Conservation (phyloP, 192 early-diverging fungal genomes). For the Coemansia sp. region DNA sequence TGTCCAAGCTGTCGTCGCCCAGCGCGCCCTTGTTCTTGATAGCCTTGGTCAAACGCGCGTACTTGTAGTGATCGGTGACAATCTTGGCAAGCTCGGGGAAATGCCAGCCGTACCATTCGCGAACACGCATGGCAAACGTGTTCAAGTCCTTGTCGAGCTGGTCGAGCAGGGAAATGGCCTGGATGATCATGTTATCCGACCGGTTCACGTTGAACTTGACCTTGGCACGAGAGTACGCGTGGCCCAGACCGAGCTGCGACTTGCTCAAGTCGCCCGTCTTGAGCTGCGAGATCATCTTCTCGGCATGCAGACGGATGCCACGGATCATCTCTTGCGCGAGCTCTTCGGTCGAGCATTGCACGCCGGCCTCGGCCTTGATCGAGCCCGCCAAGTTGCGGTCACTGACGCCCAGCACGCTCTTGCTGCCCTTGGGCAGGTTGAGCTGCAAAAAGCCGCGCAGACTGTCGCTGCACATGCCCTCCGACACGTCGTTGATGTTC, state of each 20-base stretch:
- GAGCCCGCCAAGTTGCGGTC: slow-evolving; percentile 81
- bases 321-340: slow-evolving; percentile 87
- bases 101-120: slow-evolving; percentile 99
- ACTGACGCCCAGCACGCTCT: slow-evolving; percentile 79
- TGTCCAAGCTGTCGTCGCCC: slow-evolving; percentile 71
- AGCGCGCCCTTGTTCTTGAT: slow-evolving; percentile 91
- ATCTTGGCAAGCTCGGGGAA: slow-evolving; percentile 99
- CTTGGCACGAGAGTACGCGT: slow-evolving; percentile 98
- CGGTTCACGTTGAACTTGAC: slow-evolving; percentile 99
- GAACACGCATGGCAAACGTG: slow-evolving; percentile 94
- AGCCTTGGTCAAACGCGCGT: slow-evolving; percentile 89
- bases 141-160: slow-evolving; percentile 99
- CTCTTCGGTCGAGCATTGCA: slow-evolving; percentile 79
- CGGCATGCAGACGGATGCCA: slow-evolving; percentile 88
- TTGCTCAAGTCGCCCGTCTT: slow-evolving; percentile 96
- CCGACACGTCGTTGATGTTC: slow-evolving; percentile 97
- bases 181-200: slow-evolving; percentile 99
- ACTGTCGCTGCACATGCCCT: slow-evolving; percentile 87
- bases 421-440: slow-evolving; percentile 81
- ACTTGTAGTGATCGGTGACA: slow-evolving; percentile 92
- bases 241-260: slow-evolving; percentile 96
- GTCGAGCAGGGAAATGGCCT: slow-evolving; percentile 95
- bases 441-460: slow-evolving; percentile 94
- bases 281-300: slow-evolving; percentile 83
- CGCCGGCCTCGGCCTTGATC: slow-evolving; percentile 63